Conservation (phyloP, 208 protist genomes). For the Phytomonas sp. region DNA sequence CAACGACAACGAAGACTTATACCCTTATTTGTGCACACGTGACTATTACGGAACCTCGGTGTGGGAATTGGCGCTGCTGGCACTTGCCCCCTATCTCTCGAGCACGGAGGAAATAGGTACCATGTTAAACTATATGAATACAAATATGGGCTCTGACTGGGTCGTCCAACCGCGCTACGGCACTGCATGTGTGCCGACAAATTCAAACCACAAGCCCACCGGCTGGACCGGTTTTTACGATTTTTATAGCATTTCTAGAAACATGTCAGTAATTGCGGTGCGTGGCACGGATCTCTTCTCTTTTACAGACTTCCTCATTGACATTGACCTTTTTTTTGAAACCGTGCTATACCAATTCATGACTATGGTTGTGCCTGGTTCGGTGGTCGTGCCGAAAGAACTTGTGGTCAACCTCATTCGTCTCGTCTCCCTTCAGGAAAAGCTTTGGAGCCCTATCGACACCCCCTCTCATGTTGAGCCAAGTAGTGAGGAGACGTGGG, state of each 20-base stretch:
- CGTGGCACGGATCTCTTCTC: constrained; percentile 71
- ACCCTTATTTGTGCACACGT: constrained; percentile 62
- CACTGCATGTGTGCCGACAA: constrained; percentile 24
- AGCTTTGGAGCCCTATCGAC: neutral
- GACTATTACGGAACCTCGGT: constrained; percentile 51
- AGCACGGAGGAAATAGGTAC: constrained; percentile 38
- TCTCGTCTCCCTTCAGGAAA: constrained; percentile 36
- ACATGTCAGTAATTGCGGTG: constrained; percentile 55
- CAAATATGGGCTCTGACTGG: constrained; percentile 58
- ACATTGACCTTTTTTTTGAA: constrained; percentile 77
- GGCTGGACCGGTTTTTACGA: constrained; percentile 64
- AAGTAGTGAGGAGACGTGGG: constrained; percentile 8
- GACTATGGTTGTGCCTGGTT: constrained; percentile 47
- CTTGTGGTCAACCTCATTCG: constrained; percentile 50
- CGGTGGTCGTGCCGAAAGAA: constrained; percentile 44
- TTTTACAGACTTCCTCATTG: constrained; percentile 62
- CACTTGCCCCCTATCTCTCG: constrained; percentile 54
- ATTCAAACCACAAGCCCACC: constrained; percentile 46
- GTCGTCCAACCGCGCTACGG: constrained; percentile 44
- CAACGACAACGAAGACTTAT: constrained; percentile 38
- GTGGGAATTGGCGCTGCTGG: constrained; percentile 62
- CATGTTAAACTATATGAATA: constrained; percentile 63
- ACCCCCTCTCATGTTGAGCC: constrained; percentile 3
- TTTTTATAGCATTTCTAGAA: constrained; percentile 48
- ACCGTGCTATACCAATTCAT: constrained; percentile 64